Percentiles rank a stretch among this genome's conserved stretches.
phyloP scores from a whole-genome alignment of 768 basidiomycete genomes.

The Rhizopogon vulgaris region DNA sequence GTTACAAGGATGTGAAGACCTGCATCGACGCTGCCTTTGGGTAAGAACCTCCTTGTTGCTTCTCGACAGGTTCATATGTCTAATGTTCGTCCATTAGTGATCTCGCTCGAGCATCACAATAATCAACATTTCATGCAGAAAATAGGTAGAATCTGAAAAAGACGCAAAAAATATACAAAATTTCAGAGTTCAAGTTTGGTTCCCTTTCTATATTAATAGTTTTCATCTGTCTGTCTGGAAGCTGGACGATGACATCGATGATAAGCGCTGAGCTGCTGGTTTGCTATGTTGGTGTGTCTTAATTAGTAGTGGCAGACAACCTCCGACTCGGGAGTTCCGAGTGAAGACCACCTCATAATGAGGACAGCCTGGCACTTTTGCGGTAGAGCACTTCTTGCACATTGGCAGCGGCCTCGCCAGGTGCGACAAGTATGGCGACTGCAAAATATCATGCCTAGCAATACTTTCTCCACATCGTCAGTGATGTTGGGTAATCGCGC shows the following conservation, averaged over 20 bases:
- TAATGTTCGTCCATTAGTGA: conserved; percentile 33
- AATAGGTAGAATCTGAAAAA: conserved; percentile 71
- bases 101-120: conserved; percentile 27
- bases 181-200: background rate
- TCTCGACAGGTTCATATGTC: background rate
- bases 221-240: background rate
- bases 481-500: conserved; percentile 44
- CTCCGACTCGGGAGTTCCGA: too few relatives aligned
- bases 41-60: conserved; percentile 35
- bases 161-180: conserved; percentile 43
- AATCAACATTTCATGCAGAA: conserved; percentile 25
- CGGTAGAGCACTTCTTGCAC: background rate
- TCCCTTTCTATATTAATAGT: background rate
- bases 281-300: background rate
- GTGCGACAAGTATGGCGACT: background rate
- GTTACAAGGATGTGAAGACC: conserved; percentile 84
- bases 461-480: conserved; percentile 26
- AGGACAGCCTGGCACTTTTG: background rate
- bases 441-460: background rate
- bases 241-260: too few relatives aligned
- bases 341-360: too few relatives aligned
- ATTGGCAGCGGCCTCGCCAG: background rate
- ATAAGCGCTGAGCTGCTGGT: background rate
- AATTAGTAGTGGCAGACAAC: too few relatives aligned
- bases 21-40: conserved; percentile 81